Evolutionary conservation across 1,139 yeast species (phyloP), one percentile per base, ranked within the genome.

Genomic region (Yamadazyma kanchanaburiensis): DNA sequence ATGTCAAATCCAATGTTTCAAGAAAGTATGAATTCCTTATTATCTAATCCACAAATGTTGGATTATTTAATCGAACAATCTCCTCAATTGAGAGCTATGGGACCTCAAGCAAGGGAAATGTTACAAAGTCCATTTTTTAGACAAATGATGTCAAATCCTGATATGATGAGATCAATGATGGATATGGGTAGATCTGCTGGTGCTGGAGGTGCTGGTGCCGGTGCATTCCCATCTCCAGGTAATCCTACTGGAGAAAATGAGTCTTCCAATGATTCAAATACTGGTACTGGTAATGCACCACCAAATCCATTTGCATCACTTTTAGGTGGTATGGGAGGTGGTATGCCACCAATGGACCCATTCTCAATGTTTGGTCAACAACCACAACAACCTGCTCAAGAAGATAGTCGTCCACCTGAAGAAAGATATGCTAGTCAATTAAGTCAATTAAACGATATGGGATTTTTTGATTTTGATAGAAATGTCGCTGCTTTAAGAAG

Each of bases 361-460:
- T 65, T 68, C 40, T 60, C 65, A 24, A 47, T 76, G 45, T 56
- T 76, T 35, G 74, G 75, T 12, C 30, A 49, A 43, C 34, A 47
- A 41, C 48, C 53, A n/a, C 48, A 60, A 9, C 41, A 51, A 10
- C 46, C 61, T 12, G 59, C 70, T 12, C 77, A 80, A 5, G 73
- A 61, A 10, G 97, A 89, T 49, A 82, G 59, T 39, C 74, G 96
- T 51, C 97, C 98, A 3, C 97, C 97, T 8, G 98, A 91, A 65
- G 97, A 87, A 56, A 74, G 95, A 39, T 91, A 82, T 58, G 96
- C 85, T 54, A 55, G 69, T n/a, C 97, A 91, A 55, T 68, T 91
- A 48, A 77, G 95, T 51, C 97, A 89, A 56, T 73, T 91, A 54
- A 91, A 91, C 55, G 98, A 91, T 53, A 86, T 91, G 82, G 98